Base-by-base conservation (phyloP, 2,329 filamentous ascomycete genomes). In the Penicillium sclerotigenum region DNA sequence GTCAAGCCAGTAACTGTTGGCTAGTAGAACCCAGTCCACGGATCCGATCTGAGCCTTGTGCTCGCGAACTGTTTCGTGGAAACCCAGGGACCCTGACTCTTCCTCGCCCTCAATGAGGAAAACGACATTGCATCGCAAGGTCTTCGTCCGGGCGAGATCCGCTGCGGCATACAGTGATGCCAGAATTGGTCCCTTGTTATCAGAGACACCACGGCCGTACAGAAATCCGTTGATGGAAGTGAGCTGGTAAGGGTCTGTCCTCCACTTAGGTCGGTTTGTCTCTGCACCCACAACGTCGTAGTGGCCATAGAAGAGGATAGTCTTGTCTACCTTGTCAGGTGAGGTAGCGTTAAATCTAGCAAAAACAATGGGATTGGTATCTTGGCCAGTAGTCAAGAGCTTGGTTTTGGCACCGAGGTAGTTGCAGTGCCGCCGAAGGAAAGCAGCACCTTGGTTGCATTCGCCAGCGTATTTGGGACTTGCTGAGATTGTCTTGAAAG, bases 1-100 rank as follows among this genome's bases (percentile, higher is more conserved):
- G 69, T 97, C 91, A 1, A 99, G 81, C 94, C 94, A 99, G 78
- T 99, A 99, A 74, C 92, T 97, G 78, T 99, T 99, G 22, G 94
- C 93, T 36, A 99, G 79, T 31, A 99, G 78, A 53, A 99, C 94
- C 80, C 94, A 97, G 74, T 99, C 93, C 2, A 99, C 86, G 10
- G 90, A 81, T 1, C 94, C 94, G 64, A 99, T 96, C 24, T 90
- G 81, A 14, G 87, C 81, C 72, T 96, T 96, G 74, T 94, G 86
- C 60, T 85, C 83, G 63, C 82, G 84, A 16, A 99, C 87, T 0
- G 90, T 89, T 64, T 93, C 85, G 61, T 90, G 87, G 68, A 99
- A 97, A 0, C 94, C 93, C 28, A 91, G 83, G 1, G 92, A 97
- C 0, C 94, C 94, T 43, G 89, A 92, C 72, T 99, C 94, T 74